These are phyloP conservation scores for Cladorrhinum sp. DNA, from an alignment of 2,329 filamentous ascomycete genomes.

Conservation along the genomic window DNA sequence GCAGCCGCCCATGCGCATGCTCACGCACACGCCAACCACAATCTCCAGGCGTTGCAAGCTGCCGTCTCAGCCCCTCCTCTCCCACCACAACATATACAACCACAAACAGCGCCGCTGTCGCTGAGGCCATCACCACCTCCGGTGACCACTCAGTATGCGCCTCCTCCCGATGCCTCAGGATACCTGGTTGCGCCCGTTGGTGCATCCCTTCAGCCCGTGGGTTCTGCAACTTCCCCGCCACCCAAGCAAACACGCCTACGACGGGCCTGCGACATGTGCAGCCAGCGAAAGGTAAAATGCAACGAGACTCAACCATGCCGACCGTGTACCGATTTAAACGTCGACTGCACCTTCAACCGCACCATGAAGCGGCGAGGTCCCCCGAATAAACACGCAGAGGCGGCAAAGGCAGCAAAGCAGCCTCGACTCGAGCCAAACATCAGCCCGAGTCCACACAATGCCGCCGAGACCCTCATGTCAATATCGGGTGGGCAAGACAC, in stretches of 20 bases:
- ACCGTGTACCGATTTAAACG: constrained; percentile 54
- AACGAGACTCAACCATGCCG: constrained; percentile 57
- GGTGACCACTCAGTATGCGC: constrained; percentile 19
- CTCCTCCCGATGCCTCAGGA: constrained; percentile 10
- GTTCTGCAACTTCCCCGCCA: background rate
- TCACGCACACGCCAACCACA: constrained; percentile 25
- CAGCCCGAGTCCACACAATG: constrained; percentile 40
- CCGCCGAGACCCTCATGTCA: constrained; percentile 48
- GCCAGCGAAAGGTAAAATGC: constrained; percentile 60
- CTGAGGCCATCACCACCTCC: constrained; percentile 5
- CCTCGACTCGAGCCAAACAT: constrained; percentile 37
- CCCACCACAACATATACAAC: background rate
- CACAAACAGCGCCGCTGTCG: background rate
- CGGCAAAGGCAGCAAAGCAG: constrained; percentile 52
- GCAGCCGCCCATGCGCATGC: constrained; percentile 20
- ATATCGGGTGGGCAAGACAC: constrained; percentile 37
- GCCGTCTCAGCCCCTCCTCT: constrained; percentile 20
- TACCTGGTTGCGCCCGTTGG: constrained; percentile 7
- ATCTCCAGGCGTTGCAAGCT: constrained; percentile 28
- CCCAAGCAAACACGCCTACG: constrained; percentile 53
- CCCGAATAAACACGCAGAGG: constrained; percentile 57
- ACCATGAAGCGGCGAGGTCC: constrained; percentile 58
- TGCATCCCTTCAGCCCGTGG: background rate
- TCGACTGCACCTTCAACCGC: constrained; percentile 56
- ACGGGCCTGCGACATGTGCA: constrained; percentile 60